These are phyloP conservation scores for Claviceps purpurea DNA, from an alignment of 2,329 filamentous ascomycete species.

Conservation along the genomic window DNA sequence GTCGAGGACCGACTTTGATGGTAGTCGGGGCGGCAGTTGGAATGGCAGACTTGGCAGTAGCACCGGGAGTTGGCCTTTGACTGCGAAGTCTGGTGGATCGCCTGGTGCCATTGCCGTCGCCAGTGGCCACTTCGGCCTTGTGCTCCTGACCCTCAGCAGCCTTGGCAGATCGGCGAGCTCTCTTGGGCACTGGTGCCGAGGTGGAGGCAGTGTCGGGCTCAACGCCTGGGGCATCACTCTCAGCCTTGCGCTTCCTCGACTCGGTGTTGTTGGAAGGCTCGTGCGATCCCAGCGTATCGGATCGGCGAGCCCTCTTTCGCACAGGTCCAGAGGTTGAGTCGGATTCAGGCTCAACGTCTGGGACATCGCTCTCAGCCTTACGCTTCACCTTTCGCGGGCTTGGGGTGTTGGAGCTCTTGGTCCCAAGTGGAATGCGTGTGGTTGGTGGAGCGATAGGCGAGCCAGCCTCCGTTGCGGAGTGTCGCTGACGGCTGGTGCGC, in stretches of 20 bases:
- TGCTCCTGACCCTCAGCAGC: constrained; percentile 4
- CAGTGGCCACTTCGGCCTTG: constrained; percentile 8
- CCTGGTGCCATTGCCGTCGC: constrained; percentile 10
- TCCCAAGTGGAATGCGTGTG: constrained; percentile 19
- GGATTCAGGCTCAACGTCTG: constrained; percentile 10
- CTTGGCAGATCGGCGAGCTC: constrained; percentile 9
- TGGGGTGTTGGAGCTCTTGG: constrained; percentile 22
- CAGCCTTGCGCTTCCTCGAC: no score
- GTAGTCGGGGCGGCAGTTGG: constrained; percentile 23
- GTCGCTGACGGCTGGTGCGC: constrained; percentile 16
- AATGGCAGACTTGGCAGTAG: constrained; percentile 18
- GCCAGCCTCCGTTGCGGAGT: constrained; percentile 17
- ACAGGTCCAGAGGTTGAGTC: constrained; percentile 11
- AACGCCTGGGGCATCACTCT: constrained; percentile 5
- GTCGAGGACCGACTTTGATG: constrained; percentile 18
- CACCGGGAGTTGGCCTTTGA: constrained; percentile 7
- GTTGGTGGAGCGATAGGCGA: constrained; percentile 15
- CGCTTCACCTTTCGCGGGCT: constrained; percentile 21
- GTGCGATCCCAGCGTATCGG: background rate
- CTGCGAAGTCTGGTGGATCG: constrained; percentile 21
- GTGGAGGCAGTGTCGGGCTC: constrained; percentile 12
- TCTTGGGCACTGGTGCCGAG: constrained; percentile 13
- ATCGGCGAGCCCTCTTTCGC: constrained; percentile 14
- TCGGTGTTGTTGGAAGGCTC: no score
- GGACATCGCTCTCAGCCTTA: constrained; percentile 14